Percentiles rank a stretch among this genome's conserved stretches.
Evolutionary conservation across 1,284 basidiomycete species (phyloP).

Genomic region (Sporisorium sorghi): DNA sequence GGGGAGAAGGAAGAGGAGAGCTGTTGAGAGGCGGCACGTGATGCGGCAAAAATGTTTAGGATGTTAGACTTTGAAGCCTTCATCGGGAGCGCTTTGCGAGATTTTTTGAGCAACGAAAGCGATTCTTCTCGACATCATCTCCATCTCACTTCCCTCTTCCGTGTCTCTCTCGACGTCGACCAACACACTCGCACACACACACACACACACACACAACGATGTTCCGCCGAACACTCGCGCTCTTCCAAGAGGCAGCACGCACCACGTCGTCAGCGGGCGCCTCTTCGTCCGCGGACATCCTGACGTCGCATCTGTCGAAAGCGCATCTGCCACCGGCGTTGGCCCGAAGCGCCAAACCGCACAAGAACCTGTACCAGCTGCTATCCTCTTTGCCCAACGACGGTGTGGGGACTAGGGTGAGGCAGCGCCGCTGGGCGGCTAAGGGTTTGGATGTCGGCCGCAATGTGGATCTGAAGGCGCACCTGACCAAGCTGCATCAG

Average conservation of each 20-base stretch:
- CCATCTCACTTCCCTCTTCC: background rate
- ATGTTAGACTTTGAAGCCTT: slow-evolving; percentile 7
- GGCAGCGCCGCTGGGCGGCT: slow-evolving; percentile 49
- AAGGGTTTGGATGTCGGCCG: slow-evolving; percentile 44
- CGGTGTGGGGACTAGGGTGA: slow-evolving; percentile 42
- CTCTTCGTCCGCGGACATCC: slow-evolving; percentile 17
- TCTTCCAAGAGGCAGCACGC: slow-evolving; percentile 21
- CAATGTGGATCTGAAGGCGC: slow-evolving; percentile 24
- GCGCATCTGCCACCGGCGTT: slow-evolving; percentile 33
- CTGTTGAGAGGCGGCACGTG: slow-evolving; percentile 10
- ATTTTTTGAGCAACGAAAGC: slow-evolving; percentile 1
- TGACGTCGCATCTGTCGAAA: slow-evolving; percentile 40
- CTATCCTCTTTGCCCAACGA: slow-evolving; percentile 49
- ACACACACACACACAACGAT: slow-evolving; percentile 1
- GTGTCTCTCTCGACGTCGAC: background rate
- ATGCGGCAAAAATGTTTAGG: background rate
- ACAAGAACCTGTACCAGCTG: slow-evolving; percentile 56
- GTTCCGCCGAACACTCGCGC: slow-evolving; percentile 35
- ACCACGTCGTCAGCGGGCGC: slow-evolving; percentile 5
- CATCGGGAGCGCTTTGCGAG: background rate
- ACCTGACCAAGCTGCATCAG: slow-evolving; percentile 19
- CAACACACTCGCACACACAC: background rate
- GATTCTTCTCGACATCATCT: slow-evolving; percentile 33
- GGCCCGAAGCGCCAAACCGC: slow-evolving; percentile 22
- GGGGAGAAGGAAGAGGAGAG: background rate